Conservation (phyloP, 2,329 filamentous ascomycete species). For the Paecilomyces fulvus region DNA sequence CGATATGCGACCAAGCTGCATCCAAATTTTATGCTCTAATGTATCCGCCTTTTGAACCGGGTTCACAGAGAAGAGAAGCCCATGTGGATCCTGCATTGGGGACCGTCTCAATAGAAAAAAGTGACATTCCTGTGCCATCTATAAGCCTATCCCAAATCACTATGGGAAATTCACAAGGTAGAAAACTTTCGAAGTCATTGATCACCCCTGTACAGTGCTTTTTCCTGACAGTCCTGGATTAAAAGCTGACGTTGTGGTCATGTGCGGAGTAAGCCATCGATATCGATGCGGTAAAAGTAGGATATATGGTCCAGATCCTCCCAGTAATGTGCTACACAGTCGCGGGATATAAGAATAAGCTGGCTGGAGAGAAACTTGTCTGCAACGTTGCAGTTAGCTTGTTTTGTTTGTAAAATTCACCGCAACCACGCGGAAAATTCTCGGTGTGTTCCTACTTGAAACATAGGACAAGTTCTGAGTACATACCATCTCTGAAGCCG, state of each 20-base stretch:
- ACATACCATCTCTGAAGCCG: slow-evolving; percentile 64
- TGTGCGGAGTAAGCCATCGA: slow-evolving; percentile 28
- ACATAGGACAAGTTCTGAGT: not conserved
- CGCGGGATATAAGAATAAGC: slow-evolving; percentile 68
- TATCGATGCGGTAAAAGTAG: slow-evolving; percentile 36
- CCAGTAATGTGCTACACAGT: slow-evolving; percentile 78
- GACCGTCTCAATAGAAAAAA: not conserved
- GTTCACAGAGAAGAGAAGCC: not conserved
- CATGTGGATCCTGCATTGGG: not conserved
- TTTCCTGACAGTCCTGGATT: not conserved
- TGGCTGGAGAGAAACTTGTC: slow-evolving; percentile 68
- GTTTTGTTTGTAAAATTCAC: not conserved
- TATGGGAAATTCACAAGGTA: not conserved
- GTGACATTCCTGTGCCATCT: too few species aligned
- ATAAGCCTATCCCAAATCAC: too few species aligned
- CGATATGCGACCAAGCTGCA: not conserved
- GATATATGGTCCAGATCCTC: slow-evolving; percentile 42
- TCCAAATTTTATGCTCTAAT: not conserved
- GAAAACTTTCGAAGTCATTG: not conserved
- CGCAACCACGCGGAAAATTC: not conserved
- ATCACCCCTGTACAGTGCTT: not conserved
- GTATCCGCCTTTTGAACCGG: not conserved
- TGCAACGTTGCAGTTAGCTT: slow-evolving; percentile 31
- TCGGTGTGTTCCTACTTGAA: not conserved
- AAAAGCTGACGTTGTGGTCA: slow-evolving; percentile 7